Conservation (phyloP, 371 early-diverging fungal species). For the Fennellomyces sp. region DNA sequence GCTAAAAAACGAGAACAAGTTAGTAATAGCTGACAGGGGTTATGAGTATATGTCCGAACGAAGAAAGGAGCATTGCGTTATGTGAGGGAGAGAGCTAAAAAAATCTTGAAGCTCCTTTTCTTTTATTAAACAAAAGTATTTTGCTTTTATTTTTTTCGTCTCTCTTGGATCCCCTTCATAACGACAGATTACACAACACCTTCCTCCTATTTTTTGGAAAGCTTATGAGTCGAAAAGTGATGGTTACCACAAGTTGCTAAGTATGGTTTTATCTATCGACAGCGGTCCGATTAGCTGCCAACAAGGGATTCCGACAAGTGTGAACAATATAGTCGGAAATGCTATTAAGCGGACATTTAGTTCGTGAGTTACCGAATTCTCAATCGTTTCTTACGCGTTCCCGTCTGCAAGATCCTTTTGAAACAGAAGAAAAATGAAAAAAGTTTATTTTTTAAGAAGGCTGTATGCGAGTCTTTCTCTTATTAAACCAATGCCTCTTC, state of each 20-base stretch:
- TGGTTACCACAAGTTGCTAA: constrained; percentile 9
- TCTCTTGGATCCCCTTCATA: no score
- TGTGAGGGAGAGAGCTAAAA: no score
- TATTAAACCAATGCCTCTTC: constrained; percentile 6
- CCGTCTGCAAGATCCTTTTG: constrained; percentile 50
- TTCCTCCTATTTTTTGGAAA: neutral
- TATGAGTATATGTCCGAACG: no score
- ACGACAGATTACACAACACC: neutral
- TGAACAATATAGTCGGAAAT: constrained; percentile 37
- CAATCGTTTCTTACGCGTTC: constrained; percentile 50
- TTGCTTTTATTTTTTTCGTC: no score
- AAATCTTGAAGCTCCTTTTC: neutral
- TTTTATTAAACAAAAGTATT: no score
- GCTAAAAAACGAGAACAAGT: neutral
- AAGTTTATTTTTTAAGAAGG: neutral
- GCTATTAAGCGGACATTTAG: constrained; percentile 49
- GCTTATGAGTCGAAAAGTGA: no score
- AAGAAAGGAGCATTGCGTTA: no score
- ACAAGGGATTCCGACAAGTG: neutral
- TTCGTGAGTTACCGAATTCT: constrained; percentile 16
- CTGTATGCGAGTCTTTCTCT: constrained; percentile 13
- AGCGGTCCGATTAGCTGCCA: constrained; percentile 7
- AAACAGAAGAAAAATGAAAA: constrained; percentile 11
- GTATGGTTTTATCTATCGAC: neutral
- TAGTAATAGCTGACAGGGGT: neutral